These are phyloP conservation scores for Hanseniaspora lachancei DNA, from an alignment of 805 yeast species.

Conservation along the genomic window DNA sequence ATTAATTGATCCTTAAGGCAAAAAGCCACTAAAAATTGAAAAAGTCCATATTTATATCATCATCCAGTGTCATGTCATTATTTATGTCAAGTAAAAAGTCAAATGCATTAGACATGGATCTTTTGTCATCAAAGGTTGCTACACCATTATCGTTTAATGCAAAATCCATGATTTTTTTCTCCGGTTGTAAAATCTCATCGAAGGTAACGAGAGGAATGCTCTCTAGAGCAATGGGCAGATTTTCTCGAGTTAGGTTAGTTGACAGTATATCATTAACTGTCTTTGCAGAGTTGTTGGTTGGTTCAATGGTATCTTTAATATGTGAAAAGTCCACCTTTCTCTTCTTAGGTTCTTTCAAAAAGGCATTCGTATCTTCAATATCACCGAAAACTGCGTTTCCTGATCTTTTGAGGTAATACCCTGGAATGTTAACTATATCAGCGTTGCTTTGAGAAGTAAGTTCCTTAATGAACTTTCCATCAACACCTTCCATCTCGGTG, in stretches of 20 bases:
- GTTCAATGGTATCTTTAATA: too few species aligned
- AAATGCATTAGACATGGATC: neutral
- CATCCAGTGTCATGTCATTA: slow-evolving; percentile 3
- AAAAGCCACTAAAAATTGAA: slow-evolving; percentile 1
- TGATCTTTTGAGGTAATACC: slow-evolving; percentile 5
- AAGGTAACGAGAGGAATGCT: neutral
- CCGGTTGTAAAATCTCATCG: slow-evolving; percentile 4
- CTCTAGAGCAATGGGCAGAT: neutral
- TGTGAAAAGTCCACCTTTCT: neutral
- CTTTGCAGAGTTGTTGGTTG: neutral
- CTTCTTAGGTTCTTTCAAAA: neutral
- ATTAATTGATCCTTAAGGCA: too few species aligned
- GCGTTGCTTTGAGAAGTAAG: neutral
- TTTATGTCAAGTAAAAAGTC: slow-evolving; percentile 7
- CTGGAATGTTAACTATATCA: neutral
- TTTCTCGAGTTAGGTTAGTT: neutral
- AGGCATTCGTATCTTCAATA: neutral
- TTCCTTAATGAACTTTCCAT: neutral
- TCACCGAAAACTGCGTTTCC: neutral
- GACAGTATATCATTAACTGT: neutral
- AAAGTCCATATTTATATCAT: slow-evolving; percentile 12
- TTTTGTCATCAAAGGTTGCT: neutral
- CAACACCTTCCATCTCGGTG: neutral
- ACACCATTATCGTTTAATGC: neutral
- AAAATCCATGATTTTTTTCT: neutral